A percentile compares a stretch with the other conserved stretches of the same genome.
phyloP scores from a whole-genome alignment of 805 yeast species.

The Zygosaccharomyces gambellarensis region DNA sequence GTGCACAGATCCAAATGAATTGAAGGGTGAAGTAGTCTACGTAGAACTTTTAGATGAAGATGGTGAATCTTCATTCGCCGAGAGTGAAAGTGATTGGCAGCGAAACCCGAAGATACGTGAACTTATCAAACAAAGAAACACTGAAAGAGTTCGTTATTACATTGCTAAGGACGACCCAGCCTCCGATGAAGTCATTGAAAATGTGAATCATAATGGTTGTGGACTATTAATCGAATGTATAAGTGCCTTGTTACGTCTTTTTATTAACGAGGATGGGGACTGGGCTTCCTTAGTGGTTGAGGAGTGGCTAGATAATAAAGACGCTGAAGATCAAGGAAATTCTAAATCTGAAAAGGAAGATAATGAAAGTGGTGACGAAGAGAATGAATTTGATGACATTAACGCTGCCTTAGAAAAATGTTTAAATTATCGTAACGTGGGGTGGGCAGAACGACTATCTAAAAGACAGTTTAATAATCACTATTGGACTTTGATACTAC shows the following conservation, averaged over 20 bases:
- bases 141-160: slow-evolving; percentile 13
- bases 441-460: slow-evolving; percentile 77
- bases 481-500: slow-evolving; percentile 71
- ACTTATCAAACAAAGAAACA: slow-evolving; percentile 12
- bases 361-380: slow-evolving; percentile 28
- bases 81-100: slow-evolving; percentile 21
- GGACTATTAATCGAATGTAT: slow-evolving; percentile 29
- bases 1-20: slow-evolving; percentile 28
- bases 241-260: slow-evolving; percentile 29
- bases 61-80: slow-evolving; percentile 4
- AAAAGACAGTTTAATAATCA: slow-evolving; percentile 77
- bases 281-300: slow-evolving; percentile 31
- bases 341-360: not conserved
- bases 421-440: slow-evolving; percentile 51
- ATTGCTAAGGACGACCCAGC: slow-evolving; percentile 22
- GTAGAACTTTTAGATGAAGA: slow-evolving; percentile 9
- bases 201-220: slow-evolving; percentile 23
- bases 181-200: slow-evolving; percentile 25
- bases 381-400: slow-evolving; percentile 15
- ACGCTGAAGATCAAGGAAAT: slow-evolving; percentile 2
- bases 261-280: slow-evolving; percentile 32
- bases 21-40: slow-evolving; percentile 27
- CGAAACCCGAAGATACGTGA: slow-evolving; percentile 20
- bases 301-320: slow-evolving; percentile 26
- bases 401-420: slow-evolving; percentile 33